A percentile compares a stretch with the other conserved stretches of the same genome.
Conservation (phyloP, 164 flowering plant species). For the Umbilicus rupestris region DNA sequence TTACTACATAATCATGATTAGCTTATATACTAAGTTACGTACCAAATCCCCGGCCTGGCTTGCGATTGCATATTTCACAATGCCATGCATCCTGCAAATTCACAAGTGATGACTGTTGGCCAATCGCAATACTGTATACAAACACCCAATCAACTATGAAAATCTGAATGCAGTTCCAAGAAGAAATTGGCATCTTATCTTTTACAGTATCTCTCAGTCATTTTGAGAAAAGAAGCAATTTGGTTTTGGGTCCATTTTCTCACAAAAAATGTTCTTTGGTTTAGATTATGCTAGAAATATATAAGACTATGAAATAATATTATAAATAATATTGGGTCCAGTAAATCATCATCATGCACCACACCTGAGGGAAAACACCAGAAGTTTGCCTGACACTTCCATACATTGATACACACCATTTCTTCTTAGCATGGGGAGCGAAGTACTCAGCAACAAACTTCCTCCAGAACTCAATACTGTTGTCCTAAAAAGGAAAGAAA, state of each 20-base stretch:
- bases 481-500: constrained; percentile 5
- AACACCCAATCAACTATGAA: neutral
- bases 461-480: constrained; percentile 13
- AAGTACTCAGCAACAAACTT: constrained; percentile 11
- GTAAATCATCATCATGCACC: neutral
- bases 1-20: neutral
- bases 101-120: neutral
- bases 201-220: neutral
- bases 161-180: neutral
- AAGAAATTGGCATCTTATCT: neutral
- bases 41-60: constrained; percentile 12
- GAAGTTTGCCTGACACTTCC: constrained; percentile 8
- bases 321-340: neutral
- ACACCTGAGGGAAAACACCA: constrained; percentile 13
- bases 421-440: constrained; percentile 13
- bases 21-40: neutral
- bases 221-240: too few relatives aligned
- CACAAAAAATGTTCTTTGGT: too few relatives aligned
- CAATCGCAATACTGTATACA: neutral
- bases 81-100: constrained; percentile 12
- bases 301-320: neutral
- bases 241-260: too few relatives aligned
- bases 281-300: neutral
- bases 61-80: constrained; percentile 12
- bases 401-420: constrained; percentile 13